Evolutionary conservation across 2,329 filamentous ascomycete species (phyloP).

Genomic region (Nemania sp.): DNA sequence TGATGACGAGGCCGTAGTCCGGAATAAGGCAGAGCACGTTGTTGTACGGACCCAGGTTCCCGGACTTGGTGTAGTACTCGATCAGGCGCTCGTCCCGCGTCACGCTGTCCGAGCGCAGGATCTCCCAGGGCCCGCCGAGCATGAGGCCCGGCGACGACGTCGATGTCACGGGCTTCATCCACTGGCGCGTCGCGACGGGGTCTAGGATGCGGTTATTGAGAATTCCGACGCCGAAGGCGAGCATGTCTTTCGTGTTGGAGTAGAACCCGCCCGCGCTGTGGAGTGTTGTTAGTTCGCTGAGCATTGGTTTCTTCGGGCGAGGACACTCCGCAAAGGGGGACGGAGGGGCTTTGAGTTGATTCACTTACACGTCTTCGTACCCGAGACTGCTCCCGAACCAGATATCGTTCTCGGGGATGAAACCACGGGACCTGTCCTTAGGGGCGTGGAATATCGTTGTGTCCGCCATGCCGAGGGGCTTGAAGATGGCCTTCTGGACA

Average conservation of each 20-base stretch:
- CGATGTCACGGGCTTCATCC: conserved; percentile 38
- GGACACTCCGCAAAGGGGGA: background rate
- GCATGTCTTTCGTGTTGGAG: conserved; percentile 38
- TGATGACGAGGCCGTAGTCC: conserved; percentile 41
- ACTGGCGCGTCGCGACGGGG: conserved; percentile 33
- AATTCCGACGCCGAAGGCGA: conserved; percentile 36
- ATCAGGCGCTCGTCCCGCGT: conserved; percentile 39
- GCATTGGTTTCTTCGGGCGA: no score
- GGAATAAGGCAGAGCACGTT: conserved; percentile 41
- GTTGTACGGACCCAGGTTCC: conserved; percentile 41
- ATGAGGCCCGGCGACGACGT: conserved; percentile 37
- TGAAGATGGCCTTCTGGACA: conserved; percentile 32
- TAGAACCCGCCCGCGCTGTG: conserved; percentile 36
- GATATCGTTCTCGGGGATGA: conserved; percentile 35
- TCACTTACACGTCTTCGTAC: conserved; percentile 36
- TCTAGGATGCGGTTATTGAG: conserved; percentile 34
- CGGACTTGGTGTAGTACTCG: conserved; percentile 43
- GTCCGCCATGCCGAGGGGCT: conserved; percentile 34
- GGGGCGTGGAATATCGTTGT: conserved; percentile 35
- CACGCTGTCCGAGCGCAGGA: conserved; percentile 39
- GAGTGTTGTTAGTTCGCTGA: conserved; percentile 2
- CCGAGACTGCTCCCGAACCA: conserved; percentile 35
- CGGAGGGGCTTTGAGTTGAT: no score
- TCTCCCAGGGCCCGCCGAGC: conserved; percentile 45
- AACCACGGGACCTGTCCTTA: conserved; percentile 30